Base-by-base conservation (phyloP, 352 stramenopile species). In the Globisporangium perplexum region DNA sequence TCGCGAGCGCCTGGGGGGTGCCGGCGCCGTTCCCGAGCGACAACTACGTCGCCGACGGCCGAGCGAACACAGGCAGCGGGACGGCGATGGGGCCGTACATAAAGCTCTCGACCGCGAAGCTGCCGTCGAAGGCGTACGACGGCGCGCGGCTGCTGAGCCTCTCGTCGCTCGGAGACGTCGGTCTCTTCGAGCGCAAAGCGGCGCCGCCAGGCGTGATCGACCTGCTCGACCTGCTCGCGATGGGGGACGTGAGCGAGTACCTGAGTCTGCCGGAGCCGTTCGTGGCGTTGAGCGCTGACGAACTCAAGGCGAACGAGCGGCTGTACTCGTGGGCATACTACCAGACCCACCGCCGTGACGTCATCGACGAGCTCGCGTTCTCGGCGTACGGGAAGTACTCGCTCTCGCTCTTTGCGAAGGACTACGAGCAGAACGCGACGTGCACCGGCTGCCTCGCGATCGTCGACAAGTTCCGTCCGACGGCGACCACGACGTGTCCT, bases 391-490 rank as follows among this genome's bases (percentile, higher is more conserved):
- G 79, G 38, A 85, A 85, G 59, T 90, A 90, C 59, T 35, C 68
- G 4, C 63, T 90, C 26, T 41, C 65, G 14, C 28, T 88, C 20
- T 58, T 61, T 11, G 76, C 79, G 14, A 61, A 60, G 28, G 76
- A 86, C 50, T 83, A 83, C 48, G 66, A 55, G 8, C 59, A 46
- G 0, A 59, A 68, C 10, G 62, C 76, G 1, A 71, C 62, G 36
- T 90, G 76, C 43, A 42, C 58, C 0, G 79, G 74, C 4, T 90
- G 76, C 45, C 59, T 90, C 10, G 62, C 73, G 0, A 71, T 90
- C 30, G 62, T 83, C 22, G 79, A 90, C 54, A 59, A 79, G 7
- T 74, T 73, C 50, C 76, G 77, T 31, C 79, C 79, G 4, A 59
- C 48, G 11, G 62, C 60, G 23, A 83, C 71, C 1, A 71, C 65